Conservation (phyloP, 108 stramenopile species). For the Pseudonitzschia pungens region DNA sequence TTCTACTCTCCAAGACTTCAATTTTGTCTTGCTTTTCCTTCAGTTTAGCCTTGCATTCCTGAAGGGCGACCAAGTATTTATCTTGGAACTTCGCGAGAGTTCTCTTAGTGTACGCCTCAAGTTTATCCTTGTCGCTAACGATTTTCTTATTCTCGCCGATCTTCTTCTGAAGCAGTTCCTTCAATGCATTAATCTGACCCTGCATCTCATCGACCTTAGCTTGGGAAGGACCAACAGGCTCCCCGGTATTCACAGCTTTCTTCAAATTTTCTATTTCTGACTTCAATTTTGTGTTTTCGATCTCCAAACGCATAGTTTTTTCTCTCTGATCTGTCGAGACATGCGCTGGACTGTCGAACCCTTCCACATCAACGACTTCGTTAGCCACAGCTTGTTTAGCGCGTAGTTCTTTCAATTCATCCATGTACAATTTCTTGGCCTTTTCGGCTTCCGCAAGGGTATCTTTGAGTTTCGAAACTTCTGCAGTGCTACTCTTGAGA, state of each 20-base stretch:
- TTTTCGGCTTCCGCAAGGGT: slow-evolving; percentile 58
- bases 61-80: slow-evolving; percentile 90
- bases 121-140: slow-evolving; percentile 87
- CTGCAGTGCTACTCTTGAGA: slow-evolving; percentile 49
- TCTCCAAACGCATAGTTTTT: slow-evolving; percentile 69
- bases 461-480: slow-evolving; percentile 66
- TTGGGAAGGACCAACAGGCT: not conserved
- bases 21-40: slow-evolving; percentile 92
- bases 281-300: slow-evolving; percentile 72
- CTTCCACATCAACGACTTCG: slow-evolving; percentile 49
- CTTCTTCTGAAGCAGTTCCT: slow-evolving; percentile 67
- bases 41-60: slow-evolving; percentile 88
- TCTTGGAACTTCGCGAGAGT: slow-evolving; percentile 92
- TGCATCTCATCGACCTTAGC: slow-evolving; percentile 7
- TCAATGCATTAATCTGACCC: slow-evolving; percentile 35
- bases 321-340: slow-evolving; percentile 43
- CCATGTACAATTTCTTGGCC: slow-evolving; percentile 82
- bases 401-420: slow-evolving; percentile 72
- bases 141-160: slow-evolving; percentile 80
- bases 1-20: slow-evolving; percentile 66
- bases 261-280: slow-evolving; percentile 59
- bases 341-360: slow-evolving; percentile 28
- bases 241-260: slow-evolving; percentile 13
- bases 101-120: slow-evolving; percentile 92
- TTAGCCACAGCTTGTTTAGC: slow-evolving; percentile 61